A percentile compares a stretch with the other conserved stretches of the same genome.
Conservation (phyloP, 495 filamentous ascomycete genomes). For the Sporormia fimetaria region DNA sequence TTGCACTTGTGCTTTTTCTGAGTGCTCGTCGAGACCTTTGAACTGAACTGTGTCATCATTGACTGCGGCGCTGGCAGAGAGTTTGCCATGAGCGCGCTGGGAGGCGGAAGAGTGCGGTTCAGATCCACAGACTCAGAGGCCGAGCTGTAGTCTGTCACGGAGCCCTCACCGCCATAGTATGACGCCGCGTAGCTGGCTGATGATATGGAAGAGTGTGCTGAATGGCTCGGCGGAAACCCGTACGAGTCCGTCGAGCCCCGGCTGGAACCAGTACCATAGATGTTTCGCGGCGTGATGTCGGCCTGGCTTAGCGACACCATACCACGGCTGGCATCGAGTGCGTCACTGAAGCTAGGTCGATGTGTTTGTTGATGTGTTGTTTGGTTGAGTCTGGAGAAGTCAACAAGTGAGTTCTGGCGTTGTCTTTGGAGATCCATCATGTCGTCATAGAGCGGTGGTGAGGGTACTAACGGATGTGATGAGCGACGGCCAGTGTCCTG, state of each 20-base stretch:
- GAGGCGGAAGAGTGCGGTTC: slow-evolving; percentile 68
- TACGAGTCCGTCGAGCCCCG: slow-evolving; percentile 80
- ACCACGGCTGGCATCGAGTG: slow-evolving; percentile 77
- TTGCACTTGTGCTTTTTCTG: slow-evolving; percentile 99
- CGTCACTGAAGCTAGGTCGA: slow-evolving; percentile 60
- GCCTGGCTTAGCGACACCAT: slow-evolving; percentile 91
- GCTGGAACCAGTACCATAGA: slow-evolving; percentile 56
- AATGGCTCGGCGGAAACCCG: slow-evolving; percentile 84
- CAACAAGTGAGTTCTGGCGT: slow-evolving; percentile 48
- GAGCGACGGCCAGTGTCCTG: slow-evolving; percentile 62
- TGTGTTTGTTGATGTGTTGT: slow-evolving; percentile 48
- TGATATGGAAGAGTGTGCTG: slow-evolving; percentile 88
- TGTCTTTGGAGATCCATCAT: slow-evolving; percentile 36
- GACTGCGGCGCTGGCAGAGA: slow-evolving; percentile 78
- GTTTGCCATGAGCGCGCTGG: slow-evolving; percentile 54
- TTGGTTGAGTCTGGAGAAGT: slow-evolving; percentile 49
- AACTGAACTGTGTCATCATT: slow-evolving; percentile 99
- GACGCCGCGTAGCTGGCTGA: slow-evolving; percentile 57
- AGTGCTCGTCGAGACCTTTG: slow-evolving; percentile 86
- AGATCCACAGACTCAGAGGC: slow-evolving; percentile 80
- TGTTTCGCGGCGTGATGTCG: slow-evolving; percentile 72
- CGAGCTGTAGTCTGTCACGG: slow-evolving; percentile 89
- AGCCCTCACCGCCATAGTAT: slow-evolving; percentile 71
- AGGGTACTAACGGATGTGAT: slow-evolving; percentile 78
- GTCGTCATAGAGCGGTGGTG: slow-evolving; percentile 38